phyloP scores from a whole-genome alignment of 352 stramenopile genomes.

The Globisporangium okanoganense region DNA sequence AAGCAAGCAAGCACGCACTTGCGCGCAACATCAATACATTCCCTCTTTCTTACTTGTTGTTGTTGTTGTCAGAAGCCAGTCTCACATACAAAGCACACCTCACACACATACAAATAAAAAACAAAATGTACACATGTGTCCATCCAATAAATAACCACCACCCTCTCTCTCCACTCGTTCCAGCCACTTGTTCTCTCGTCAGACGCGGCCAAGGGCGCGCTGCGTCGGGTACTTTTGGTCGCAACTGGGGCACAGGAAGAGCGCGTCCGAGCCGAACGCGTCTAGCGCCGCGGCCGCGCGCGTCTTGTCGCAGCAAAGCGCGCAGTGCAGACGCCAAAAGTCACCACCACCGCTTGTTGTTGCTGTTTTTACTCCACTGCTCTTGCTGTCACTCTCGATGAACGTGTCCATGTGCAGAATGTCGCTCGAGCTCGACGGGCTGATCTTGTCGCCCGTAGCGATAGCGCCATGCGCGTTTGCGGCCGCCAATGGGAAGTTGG shows the following conservation, averaged over 20 bases:
- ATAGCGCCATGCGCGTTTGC: background rate
- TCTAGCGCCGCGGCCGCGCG: conserved; percentile 23
- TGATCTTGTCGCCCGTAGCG: conserved; percentile 21
- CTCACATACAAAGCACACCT: background rate
- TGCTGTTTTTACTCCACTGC: background rate
- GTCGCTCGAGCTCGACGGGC: conserved; percentile 50
- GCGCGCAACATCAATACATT: background rate
- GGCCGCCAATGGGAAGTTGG: background rate
- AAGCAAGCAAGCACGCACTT: background rate
- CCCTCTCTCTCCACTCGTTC: background rate
- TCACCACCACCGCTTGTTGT: conserved; percentile 2
- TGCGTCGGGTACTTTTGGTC: conserved; percentile 84
- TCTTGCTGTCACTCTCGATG: conserved; percentile 14
- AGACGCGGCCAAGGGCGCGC: conserved; percentile 50
- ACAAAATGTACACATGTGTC: background rate
- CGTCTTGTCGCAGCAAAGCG: conserved; percentile 52
- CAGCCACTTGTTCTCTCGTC: conserved; percentile 5
- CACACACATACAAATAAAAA: background rate
- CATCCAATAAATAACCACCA: conserved; percentile 29
- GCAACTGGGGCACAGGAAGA: conserved; percentile 67
- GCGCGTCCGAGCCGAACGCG: conserved; percentile 37
- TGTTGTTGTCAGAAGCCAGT: background rate
- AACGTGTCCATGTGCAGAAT: conserved; percentile 34
- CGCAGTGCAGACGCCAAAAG: conserved; percentile 50
- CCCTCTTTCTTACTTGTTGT: background rate